Evolutionary conservation across 2,329 filamentous ascomycete genomes (phyloP).

Genomic region (Talaromyces sp.): DNA sequence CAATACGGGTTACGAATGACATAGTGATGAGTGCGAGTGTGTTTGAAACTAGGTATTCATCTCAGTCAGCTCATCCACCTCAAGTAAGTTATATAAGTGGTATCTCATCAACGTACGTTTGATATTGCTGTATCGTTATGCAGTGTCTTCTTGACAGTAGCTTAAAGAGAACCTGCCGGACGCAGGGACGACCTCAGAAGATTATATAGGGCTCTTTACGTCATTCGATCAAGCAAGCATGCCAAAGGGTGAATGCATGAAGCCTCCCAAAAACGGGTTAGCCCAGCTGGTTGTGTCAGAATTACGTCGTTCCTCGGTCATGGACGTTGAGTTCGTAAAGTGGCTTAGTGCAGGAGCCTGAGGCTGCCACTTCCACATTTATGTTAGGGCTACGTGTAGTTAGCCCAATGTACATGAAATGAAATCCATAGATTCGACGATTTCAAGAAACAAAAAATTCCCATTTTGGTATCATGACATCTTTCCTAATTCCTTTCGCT

Average conservation of each 20-base stretch:
- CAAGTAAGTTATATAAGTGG: background rate
- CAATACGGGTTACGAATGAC: slow-evolving; percentile 11
- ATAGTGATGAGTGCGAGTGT: background rate
- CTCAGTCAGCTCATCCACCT: background rate
- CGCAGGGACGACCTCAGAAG: background rate
- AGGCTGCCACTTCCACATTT: background rate
- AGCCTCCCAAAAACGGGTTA: background rate
- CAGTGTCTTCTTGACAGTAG: background rate
- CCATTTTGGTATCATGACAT: background rate
- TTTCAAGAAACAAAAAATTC: no score
- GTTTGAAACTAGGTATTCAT: background rate
- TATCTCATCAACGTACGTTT: background rate
- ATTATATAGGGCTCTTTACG: background rate
- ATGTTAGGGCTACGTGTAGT: background rate
- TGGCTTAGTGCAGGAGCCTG: background rate
- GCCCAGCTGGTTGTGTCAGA: slow-evolving; percentile 10
- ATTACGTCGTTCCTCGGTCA: slow-evolving; percentile 16
- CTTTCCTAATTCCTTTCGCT: background rate
- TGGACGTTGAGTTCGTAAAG: background rate
- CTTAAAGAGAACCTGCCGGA: background rate
- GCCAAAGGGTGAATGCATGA: background rate
- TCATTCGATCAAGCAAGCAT: background rate
- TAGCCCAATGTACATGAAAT: background rate
- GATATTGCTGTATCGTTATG: background rate
- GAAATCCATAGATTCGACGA: no score